A percentile compares a stretch with the other conserved stretches of the same genome.
Evolutionary conservation across 78 protist genomes (phyloP).

Genomic region (Emiliania huxleyi): DNA sequence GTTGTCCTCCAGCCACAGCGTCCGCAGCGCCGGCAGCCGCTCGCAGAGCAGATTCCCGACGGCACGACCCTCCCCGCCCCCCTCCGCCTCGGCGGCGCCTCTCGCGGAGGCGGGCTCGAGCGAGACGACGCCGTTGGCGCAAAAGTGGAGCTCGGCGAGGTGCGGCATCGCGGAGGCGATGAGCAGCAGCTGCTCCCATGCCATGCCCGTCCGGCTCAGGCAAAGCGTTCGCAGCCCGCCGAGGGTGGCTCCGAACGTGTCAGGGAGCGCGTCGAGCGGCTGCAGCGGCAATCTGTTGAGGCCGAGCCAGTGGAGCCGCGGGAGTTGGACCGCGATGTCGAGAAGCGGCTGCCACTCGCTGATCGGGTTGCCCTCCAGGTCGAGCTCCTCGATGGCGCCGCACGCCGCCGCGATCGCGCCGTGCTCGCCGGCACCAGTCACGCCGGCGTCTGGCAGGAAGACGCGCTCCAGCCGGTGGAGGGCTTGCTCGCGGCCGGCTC

Average conservation of each 20-base stretch:
- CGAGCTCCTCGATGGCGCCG: background rate
- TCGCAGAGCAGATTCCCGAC: too few relatives aligned
- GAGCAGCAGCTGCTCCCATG: background rate
- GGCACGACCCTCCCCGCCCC: too few relatives aligned
- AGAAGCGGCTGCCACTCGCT: background rate
- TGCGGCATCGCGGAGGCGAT: background rate
- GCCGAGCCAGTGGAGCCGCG: background rate
- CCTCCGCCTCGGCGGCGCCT: too few relatives aligned
- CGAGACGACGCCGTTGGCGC: background rate
- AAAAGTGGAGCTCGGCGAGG: background rate
- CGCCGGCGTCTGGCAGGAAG: background rate
- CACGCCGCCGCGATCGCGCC: background rate
- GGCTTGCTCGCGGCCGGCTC: background rate
- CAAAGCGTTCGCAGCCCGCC: background rate
- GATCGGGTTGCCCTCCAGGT: background rate
- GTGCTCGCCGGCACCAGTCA: background rate
- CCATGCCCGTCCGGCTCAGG: background rate
- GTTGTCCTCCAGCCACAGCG: background rate
- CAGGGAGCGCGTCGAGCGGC: background rate
- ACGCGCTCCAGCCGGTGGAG: background rate
- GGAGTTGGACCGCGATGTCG: background rate
- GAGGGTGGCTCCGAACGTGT: background rate
- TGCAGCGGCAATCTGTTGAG: background rate
- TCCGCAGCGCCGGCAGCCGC: background rate
- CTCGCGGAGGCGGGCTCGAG: background rate